A percentile compares a stretch with the other conserved stretches of the same genome.
These are phyloP conservation scores for Ophiosphaerella narmari DNA, from an alignment of 2,329 filamentous ascomycete species.

Conservation along the genomic window DNA sequence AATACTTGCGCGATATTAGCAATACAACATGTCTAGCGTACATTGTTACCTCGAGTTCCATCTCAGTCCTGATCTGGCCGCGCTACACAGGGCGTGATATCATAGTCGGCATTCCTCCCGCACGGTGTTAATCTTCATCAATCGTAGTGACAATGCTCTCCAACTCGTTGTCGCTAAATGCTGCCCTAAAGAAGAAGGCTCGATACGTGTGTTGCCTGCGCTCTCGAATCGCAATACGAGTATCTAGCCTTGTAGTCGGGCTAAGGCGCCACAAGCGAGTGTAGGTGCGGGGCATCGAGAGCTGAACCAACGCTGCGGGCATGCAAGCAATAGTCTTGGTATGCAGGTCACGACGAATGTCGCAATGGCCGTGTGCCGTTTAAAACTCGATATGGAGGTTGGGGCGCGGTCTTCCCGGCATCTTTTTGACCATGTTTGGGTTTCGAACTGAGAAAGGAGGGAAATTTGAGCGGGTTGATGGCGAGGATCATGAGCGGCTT, in stretches of 20 bases:
- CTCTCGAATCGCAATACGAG: conserved; percentile 4
- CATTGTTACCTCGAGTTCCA: no score
- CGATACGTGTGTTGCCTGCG: background rate
- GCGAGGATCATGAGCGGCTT: conserved; percentile 24
- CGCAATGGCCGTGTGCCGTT: conserved; percentile 1
- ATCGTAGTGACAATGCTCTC: no score
- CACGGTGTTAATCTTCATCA: no score
- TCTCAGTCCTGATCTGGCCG: no score
- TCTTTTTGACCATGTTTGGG: conserved; percentile 16
- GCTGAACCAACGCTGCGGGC: conserved; percentile 2
- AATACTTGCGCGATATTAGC: no score
- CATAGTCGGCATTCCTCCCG: background rate
- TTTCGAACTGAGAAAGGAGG: conserved; percentile 19
- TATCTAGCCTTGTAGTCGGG: conserved; percentile 9
- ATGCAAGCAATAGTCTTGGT: conserved; percentile 3
- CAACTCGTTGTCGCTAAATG: background rate
- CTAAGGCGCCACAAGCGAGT: conserved; percentile 20
- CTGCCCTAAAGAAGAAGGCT: background rate
- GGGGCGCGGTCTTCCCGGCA: background rate
- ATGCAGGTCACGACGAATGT: conserved; percentile 10
- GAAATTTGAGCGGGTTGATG: conserved; percentile 14
- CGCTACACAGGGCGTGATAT: no score
- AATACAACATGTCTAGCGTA: no score
- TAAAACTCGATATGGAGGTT: background rate
- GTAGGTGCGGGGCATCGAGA: conserved; percentile 19